Evolutionary conservation across 208 protist genomes (phyloP).

Genomic region (Crithidia mellificae): DNA sequence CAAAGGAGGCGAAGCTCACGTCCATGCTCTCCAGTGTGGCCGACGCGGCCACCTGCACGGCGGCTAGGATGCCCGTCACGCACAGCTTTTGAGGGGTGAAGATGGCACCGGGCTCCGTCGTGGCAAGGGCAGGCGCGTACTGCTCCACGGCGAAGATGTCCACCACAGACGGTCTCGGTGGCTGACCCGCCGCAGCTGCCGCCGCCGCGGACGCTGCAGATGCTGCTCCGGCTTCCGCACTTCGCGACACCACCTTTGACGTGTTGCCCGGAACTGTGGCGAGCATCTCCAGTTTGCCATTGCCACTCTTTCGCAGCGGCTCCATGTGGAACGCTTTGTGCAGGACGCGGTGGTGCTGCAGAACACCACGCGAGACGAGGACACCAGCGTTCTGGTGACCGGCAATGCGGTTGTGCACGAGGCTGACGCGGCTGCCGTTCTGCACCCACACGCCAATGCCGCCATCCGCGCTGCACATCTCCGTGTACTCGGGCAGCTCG

Average conservation of each 20-base stretch:
- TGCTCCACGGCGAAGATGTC: constrained; percentile 37
- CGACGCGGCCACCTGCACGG: constrained; percentile 31
- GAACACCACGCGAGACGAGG: constrained; percentile 47
- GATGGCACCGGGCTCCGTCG: constrained; percentile 32
- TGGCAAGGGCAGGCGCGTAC: constrained; percentile 38
- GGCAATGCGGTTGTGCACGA: constrained; percentile 55
- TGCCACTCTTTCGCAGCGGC: background rate
- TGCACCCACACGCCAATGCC: constrained; percentile 83
- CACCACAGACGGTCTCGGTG: background rate
- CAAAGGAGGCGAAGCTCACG: constrained; percentile 24
- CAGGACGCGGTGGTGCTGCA: constrained; percentile 56
- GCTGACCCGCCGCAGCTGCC: no score
- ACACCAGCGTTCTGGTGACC: constrained; percentile 66
- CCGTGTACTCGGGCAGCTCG: constrained; percentile 48
- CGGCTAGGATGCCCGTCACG: constrained; percentile 37
- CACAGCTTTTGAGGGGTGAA: constrained; percentile 48
- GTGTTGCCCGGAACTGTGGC: background rate
- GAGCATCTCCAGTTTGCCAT: constrained; percentile 9
- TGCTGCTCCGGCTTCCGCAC: background rate
- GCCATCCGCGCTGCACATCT: constrained; percentile 65
- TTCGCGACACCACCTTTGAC: background rate
- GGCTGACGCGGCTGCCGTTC: constrained; percentile 55
- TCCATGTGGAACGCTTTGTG: constrained; percentile 37
- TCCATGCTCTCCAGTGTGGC: constrained; percentile 25
- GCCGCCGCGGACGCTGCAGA: no score